A percentile compares a stretch with the other conserved stretches of the same genome.
These are phyloP conservation scores for Acer yangbiense DNA, from an alignment of 345 rosid species.

Conservation along the genomic window DNA sequence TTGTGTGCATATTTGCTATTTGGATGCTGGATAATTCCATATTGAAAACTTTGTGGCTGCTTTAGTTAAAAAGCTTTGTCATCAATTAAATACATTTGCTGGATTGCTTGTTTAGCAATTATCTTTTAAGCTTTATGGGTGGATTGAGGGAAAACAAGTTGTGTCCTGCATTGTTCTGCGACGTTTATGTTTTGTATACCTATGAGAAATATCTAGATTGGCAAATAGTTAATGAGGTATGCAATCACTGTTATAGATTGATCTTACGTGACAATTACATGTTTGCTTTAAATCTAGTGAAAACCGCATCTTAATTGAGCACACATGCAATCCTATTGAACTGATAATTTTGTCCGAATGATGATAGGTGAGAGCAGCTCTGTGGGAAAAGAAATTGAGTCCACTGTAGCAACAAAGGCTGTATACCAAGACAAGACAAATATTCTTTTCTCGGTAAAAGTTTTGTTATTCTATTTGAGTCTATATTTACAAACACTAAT, in stretches of 20 bases:
- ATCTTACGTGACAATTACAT: neutral
- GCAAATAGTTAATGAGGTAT: neutral
- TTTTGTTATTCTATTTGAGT: constrained; percentile 22
- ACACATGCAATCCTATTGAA: neutral
- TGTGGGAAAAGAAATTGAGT: constrained; percentile 80
- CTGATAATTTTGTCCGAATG: constrained; percentile 29
- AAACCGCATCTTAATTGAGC: constrained; percentile 4
- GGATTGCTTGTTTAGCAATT: neutral
- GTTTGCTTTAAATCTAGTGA: constrained; percentile 5
- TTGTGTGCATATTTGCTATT: neutral
- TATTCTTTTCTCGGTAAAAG: constrained; percentile 87
- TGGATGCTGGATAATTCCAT: neutral
- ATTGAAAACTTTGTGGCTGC: neutral
- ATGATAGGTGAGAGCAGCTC: constrained; percentile 94
- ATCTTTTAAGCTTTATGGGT: neutral
- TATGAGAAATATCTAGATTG: neutral
- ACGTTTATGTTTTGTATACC: neutral
- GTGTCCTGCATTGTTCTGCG: neutral
- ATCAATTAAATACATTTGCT: neutral
- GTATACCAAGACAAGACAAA: constrained; percentile 99
- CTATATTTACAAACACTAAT: constrained; percentile 10
- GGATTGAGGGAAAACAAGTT: neutral
- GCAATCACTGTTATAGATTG: no score
- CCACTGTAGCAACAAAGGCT: constrained; percentile 76
- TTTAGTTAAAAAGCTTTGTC: neutral